A percentile compares a stretch with the other conserved stretches of the same genome.
phyloP scores from a whole-genome alignment of 768 basidiomycete species.

The Termitomyces sp. region DNA sequence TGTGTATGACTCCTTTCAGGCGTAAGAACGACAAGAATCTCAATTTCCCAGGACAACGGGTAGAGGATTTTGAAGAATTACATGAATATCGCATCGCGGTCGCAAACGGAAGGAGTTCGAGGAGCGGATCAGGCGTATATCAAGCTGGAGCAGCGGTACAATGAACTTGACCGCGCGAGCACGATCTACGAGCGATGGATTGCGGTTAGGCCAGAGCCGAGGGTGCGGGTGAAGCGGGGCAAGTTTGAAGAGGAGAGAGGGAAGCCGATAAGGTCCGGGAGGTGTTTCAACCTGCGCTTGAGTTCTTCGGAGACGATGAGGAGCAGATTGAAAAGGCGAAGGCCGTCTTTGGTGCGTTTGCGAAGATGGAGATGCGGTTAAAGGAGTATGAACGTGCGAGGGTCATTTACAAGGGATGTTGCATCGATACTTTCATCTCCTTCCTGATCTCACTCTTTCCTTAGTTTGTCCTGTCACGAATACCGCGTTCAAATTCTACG shows the following conservation, averaged over 20 bases:
- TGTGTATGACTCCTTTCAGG: conserved; percentile 37
- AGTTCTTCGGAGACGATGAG: conserved; percentile 85
- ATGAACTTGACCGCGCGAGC: conserved; percentile 88
- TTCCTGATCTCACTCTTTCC: neutral
- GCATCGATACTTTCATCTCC: neutral
- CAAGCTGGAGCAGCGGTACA: conserved; percentile 93
- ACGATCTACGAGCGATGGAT: conserved; percentile 91
- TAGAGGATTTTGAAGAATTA: conserved; percentile 93
- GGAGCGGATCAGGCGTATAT: conserved; percentile 92
- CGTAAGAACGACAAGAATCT: conserved; percentile 95
- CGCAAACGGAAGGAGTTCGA: conserved; percentile 93
- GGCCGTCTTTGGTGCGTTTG: conserved; percentile 88
- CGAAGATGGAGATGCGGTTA: conserved; percentile 93
- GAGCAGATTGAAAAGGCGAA: conserved; percentile 96
- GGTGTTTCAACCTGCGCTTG: conserved; percentile 84
- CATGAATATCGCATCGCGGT: conserved; percentile 89
- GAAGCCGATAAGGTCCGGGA: conserved; percentile 72
- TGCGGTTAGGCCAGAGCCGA: conserved; percentile 68
- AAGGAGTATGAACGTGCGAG: conserved; percentile 97
- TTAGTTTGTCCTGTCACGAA: conserved; percentile 90
- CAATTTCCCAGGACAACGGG: conserved; percentile 90
- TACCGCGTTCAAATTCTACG: conserved; percentile 96
- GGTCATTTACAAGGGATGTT: conserved; percentile 91
- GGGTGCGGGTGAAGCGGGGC: conserved; percentile 80
- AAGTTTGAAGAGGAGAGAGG: conserved; percentile 87